Percentiles rank a stretch among this genome's conserved stretches.
Evolutionary conservation across 1,284 basidiomycete genomes (phyloP).

Genomic region (Trametes versicolor): DNA sequence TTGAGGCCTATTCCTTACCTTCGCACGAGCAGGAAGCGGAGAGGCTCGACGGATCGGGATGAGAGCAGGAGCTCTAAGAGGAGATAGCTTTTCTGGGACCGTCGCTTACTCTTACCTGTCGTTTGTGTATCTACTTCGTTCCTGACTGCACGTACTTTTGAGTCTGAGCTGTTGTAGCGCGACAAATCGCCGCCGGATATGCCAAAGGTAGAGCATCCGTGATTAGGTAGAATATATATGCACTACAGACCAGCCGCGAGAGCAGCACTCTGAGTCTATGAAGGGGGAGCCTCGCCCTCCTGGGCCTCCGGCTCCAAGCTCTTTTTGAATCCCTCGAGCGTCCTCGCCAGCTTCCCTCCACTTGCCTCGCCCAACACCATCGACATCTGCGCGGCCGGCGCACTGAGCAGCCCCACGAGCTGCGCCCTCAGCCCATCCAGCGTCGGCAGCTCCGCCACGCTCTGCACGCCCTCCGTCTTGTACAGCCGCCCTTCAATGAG

Average conservation of each 20-base stretch:
- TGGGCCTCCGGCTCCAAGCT: conserved; percentile 66
- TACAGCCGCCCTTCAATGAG: conserved; percentile 79
- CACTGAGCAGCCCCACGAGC: conserved; percentile 77
- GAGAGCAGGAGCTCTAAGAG: conserved; percentile 46
- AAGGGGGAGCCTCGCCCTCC: conserved; percentile 29
- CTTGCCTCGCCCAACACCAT: conserved; percentile 76
- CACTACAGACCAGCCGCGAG: conserved; percentile 24
- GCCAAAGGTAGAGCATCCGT: conserved; percentile 9
- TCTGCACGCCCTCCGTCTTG: conserved; percentile 61
- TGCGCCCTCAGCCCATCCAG: conserved; percentile 78
- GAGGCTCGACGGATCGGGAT: conserved; percentile 44
- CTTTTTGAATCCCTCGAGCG: conserved; percentile 81
- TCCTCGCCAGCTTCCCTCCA: conserved; percentile 78
- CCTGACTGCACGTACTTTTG: neutral
- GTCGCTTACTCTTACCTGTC: neutral
- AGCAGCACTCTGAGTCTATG: conserved; percentile 23
- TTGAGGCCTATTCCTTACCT: conserved; percentile 8
- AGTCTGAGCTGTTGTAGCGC: neutral
- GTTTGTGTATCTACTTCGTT: conserved; percentile 7
- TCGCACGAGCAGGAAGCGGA: conserved; percentile 40
- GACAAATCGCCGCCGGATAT: neutral
- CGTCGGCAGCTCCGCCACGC: conserved; percentile 74
- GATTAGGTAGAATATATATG: conserved; percentile 32
- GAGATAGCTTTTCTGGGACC: conserved; percentile 34
- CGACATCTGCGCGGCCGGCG: conserved; percentile 75